A percentile compares a stretch with the other conserved stretches of the same genome.
These are phyloP conservation scores for Syzygium syzygioides DNA, from an alignment of 441 rosid genomes.

Conservation along the genomic window DNA sequence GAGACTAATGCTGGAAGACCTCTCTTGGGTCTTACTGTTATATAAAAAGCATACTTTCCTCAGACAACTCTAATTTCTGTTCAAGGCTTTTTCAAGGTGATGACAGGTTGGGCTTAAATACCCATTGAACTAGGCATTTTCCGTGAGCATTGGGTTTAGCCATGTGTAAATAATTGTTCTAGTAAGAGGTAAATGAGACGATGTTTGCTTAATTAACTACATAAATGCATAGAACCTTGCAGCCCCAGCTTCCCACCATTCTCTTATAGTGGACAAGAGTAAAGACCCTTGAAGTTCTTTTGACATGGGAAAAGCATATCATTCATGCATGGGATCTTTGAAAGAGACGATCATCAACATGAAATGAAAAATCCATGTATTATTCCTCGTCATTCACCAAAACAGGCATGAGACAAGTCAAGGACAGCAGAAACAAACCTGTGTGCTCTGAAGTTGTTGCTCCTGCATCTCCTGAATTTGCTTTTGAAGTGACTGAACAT, in stretches of 20 bases:
- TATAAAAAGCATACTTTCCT: neutral
- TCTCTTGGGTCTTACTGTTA: neutral
- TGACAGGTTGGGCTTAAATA: neutral
- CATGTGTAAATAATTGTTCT: neutral
- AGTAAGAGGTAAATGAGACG: neutral
- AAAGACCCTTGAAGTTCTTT: neutral
- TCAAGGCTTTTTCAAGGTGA: neutral
- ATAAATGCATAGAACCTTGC: neutral
- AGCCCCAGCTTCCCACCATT: neutral
- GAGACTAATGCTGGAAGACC: neutral
- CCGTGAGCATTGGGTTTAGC: neutral
- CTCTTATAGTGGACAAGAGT: neutral
- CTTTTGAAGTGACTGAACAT: slow-evolving; percentile 45
- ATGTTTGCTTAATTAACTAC: neutral
- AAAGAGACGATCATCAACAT: neutral
- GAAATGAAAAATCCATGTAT: neutral
- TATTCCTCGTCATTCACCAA: neutral
- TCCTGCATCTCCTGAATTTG: slow-evolving; percentile 74
- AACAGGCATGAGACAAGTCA: neutral
- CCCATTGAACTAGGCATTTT: neutral
- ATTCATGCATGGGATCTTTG: neutral
- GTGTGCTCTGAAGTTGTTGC: slow-evolving; percentile 62
- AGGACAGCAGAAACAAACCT: slow-evolving; percentile 40
- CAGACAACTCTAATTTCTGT: neutral
- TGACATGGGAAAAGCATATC: neutral